Conservation (phyloP, 441 rosid genomes). For the Adansonia rubrostipa region DNA sequence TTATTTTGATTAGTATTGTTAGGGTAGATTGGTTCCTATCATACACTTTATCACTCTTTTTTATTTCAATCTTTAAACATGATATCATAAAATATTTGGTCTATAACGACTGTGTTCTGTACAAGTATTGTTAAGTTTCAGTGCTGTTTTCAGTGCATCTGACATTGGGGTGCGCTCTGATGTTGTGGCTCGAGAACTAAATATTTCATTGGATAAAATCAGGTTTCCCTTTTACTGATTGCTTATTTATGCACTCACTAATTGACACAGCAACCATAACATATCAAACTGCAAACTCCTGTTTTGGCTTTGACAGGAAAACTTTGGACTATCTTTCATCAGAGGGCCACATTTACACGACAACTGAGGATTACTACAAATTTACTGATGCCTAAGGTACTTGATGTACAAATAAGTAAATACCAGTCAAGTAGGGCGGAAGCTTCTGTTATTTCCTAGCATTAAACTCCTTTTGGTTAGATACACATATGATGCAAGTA, state of each 20-base stretch:
- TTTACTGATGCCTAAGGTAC: conserved; percentile 60
- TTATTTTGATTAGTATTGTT: not conserved
- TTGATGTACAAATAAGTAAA: not conserved
- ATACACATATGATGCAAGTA: not conserved
- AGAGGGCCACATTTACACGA: conserved; percentile 76
- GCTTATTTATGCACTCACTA: not conserved
- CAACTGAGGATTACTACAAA: conserved; percentile 69
- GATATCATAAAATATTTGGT: not conserved
- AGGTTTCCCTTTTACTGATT: conserved; percentile 39
- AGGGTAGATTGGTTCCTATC: conserved; percentile 9
- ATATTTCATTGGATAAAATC: conserved; percentile 62
- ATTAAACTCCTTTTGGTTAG: not conserved
- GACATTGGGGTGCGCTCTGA: conserved; percentile 68
- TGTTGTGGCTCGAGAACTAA: conserved; percentile 59
- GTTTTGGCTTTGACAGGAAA: conserved; percentile 57
- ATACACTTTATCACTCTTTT: not conserved
- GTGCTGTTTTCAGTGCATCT: conserved; percentile 41
- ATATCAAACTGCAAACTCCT: not conserved
- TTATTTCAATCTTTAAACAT: not conserved
- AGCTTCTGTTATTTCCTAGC: not conserved
- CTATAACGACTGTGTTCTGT: not conserved
- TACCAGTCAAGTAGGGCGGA: not conserved
- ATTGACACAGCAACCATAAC: not conserved
- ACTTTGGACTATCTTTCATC: conserved; percentile 57
- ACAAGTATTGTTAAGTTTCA: not conserved